A percentile compares a stretch with the other conserved stretches of the same genome.
phyloP scores from a whole-genome alignment of 306 rosid species.

The Fragaria nilgerrensis region DNA sequence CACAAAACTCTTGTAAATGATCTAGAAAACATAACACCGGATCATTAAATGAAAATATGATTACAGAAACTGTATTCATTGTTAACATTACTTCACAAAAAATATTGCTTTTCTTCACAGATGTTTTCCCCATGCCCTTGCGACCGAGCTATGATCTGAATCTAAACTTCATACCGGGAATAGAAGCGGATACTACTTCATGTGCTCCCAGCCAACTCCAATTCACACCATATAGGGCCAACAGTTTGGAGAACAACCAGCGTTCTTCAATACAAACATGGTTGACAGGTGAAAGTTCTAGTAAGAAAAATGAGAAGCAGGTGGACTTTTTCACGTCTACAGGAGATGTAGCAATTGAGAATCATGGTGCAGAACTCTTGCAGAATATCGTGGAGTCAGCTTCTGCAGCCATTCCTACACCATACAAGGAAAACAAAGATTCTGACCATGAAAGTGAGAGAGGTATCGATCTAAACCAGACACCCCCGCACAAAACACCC shows the following conservation, averaged over 20 bases:
- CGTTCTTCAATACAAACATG: slow-evolving; percentile 25
- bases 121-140: slow-evolving; percentile 36
- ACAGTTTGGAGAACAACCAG: slow-evolving; percentile 28
- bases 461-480: slow-evolving; percentile 65
- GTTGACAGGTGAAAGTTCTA: slow-evolving; percentile 40
- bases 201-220: slow-evolving; percentile 36
- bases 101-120: slow-evolving; percentile 44
- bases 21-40: not conserved
- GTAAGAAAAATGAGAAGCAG: slow-evolving; percentile 41
- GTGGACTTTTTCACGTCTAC: slow-evolving; percentile 30
- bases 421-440: slow-evolving; percentile 30
- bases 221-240: slow-evolving; percentile 33
- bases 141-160: slow-evolving; percentile 43
- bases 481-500: slow-evolving; percentile 68
- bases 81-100: slow-evolving; percentile 10
- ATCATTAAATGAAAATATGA: not conserved
- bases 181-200: slow-evolving; percentile 35
- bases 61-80: not conserved
- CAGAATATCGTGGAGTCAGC: slow-evolving; percentile 64
- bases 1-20: not conserved
- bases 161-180: slow-evolving; percentile 38
- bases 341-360: slow-evolving; percentile 43
- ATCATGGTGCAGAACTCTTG: slow-evolving; percentile 44
- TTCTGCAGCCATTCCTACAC: slow-evolving; percentile 46
- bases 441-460: slow-evolving; percentile 33